Base-by-base conservation (phyloP, 805 yeast species). In the Barnettozyma sucrosica region DNA sequence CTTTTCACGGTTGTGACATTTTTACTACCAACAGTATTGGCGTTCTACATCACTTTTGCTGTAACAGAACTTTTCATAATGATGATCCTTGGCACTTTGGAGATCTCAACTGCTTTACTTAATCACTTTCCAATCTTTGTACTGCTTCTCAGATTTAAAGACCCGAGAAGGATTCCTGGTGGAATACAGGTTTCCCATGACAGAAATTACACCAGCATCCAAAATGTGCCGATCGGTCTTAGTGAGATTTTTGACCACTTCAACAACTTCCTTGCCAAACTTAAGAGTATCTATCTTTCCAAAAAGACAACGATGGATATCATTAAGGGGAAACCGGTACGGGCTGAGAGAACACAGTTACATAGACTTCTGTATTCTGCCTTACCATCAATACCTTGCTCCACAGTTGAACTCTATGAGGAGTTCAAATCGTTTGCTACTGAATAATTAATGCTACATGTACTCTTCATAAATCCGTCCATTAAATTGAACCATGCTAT, bases 101-200 rank as follows among this genome's bases (percentile, higher is more conserved):
- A 88, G 54, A 69, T 82, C 37, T 43, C 71, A 0, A 71, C 88
- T 52, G 79, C 90, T 7, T 62, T 79, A 28, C 63, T 89, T 47
- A 92, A 90, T 60, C 90, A 90, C 61, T 79, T 85, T 60, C 99
- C 99, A 2, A 60, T 92, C 10, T 92, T 93, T 66, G 90, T 89
- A 1, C 59, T 92, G 3, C 68, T 95, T 44, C 68, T 93, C 41
- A 79, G 93, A 56, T 41, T 88, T 41, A 93, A 92, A 63, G 92
- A 90, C 61, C 81, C 89, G 8, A 80, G 77, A 45, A 70, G 87
- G 46, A 63, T 81, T 9, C 87, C 86, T 0, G 82, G 83, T 8
- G 85, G 85, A 0, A 62, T 81, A n/a, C 56, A 56, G 13, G 58
- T 72, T 36, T 28, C 32, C 8, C 26, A 47, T n/a, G 33, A 47